phyloP scores from a whole-genome alignment of 441 rosid genomes.

The Isatis lusitanica region DNA sequence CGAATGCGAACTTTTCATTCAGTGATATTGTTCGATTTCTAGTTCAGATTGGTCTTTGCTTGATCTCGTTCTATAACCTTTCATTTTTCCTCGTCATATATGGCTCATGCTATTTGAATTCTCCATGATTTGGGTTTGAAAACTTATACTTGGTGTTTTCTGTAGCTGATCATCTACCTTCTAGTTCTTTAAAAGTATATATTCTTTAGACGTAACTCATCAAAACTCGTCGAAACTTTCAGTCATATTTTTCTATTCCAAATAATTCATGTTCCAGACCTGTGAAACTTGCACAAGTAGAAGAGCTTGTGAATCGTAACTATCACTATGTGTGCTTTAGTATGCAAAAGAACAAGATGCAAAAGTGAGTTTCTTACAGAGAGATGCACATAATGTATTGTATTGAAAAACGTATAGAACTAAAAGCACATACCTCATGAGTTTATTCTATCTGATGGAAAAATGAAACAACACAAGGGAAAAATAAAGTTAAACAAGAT shows the following conservation, averaged over 20 bases:
- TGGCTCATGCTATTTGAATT: not conserved
- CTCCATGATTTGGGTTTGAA: not conserved
- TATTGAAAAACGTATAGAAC: not conserved
- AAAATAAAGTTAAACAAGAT: not conserved
- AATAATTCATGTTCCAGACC: slow-evolving; percentile 24
- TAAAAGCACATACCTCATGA: not conserved
- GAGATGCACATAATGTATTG: no score
- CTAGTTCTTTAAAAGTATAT: not conserved
- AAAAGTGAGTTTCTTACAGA: no score
- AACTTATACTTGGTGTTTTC: not conserved
- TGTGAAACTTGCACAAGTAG: not conserved
- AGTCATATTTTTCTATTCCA: not conserved
- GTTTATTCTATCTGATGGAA: not conserved
- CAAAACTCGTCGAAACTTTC: slow-evolving; percentile 26
- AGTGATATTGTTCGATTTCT: not conserved
- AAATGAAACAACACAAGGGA: not conserved
- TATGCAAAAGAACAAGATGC: not conserved
- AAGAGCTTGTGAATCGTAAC: not conserved
- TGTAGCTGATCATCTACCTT: not conserved
- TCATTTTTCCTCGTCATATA: not conserved
- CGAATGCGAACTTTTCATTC: not conserved
- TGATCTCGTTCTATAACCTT: slow-evolving; percentile 1
- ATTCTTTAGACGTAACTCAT: slow-evolving; percentile 37
- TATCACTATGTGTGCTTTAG: not conserved
- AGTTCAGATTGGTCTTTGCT: slow-evolving; percentile 11